A percentile compares a stretch with the other conserved stretches of the same genome.
Evolutionary conservation across 306 rosid species (phyloP).

Genomic region (Cicer bijugum): DNA sequence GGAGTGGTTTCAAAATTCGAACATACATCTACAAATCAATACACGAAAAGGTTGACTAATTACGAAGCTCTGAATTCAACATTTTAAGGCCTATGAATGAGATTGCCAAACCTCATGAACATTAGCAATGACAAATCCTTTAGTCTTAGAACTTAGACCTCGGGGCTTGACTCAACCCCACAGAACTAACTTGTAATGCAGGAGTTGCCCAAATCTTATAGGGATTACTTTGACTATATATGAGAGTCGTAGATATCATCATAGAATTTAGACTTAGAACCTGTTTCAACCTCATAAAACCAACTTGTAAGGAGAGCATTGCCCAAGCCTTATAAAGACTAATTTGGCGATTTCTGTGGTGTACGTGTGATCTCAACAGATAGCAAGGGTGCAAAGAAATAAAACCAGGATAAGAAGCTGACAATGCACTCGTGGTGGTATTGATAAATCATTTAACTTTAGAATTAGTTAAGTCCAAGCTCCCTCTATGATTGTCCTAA

Average conservation of each 20-base stretch:
- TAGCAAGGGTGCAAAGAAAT: slow-evolving; percentile 17
- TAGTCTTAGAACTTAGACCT: not conserved
- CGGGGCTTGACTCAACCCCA: not conserved
- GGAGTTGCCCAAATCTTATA: not conserved
- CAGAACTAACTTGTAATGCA: not conserved
- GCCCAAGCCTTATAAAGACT: too few species aligned
- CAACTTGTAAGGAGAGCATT: not conserved
- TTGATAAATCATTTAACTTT: slow-evolving; percentile 7
- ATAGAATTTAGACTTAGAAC: not conserved
- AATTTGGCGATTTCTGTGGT: too few species aligned
- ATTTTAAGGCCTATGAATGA: slow-evolving; percentile 9
- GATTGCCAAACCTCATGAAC: slow-evolving; percentile 33
- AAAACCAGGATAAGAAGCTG: slow-evolving; percentile 20
- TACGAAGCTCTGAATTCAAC: slow-evolving; percentile 3
- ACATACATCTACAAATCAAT: slow-evolving; percentile 14
- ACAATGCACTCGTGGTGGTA: not conserved
- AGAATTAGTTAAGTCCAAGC: not conserved
- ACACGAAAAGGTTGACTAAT: slow-evolving; percentile 15
- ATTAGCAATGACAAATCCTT: slow-evolving; percentile 29
- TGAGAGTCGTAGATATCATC: not conserved
- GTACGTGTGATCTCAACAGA: not conserved
- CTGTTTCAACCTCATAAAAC: not conserved
- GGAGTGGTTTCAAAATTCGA: slow-evolving; percentile 28
- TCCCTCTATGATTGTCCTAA: too few species aligned
- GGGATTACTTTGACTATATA: not conserved